Evolutionary conservation across 768 basidiomycete genomes (phyloP).

Genomic region (Trametes maxima): DNA sequence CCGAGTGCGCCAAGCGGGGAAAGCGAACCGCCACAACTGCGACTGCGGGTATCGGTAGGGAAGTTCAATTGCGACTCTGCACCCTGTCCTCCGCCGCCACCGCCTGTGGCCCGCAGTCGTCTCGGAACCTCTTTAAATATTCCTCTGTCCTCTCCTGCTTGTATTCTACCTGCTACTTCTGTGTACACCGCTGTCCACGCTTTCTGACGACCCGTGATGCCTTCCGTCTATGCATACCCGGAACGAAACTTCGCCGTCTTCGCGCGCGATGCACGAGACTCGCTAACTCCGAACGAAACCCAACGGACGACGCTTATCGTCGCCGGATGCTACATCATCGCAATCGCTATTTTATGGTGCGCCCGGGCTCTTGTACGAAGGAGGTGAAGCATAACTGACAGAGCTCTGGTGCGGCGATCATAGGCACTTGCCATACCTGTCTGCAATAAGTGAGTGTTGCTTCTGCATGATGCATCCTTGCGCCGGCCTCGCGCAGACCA

Average conservation of each 20-base stretch:
- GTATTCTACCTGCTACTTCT: conserved; percentile 8
- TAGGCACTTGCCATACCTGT: conserved; percentile 81
- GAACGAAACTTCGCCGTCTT: conserved; percentile 29
- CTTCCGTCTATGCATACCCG: conserved; percentile 14
- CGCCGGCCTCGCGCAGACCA: neutral
- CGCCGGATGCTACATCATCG: conserved; percentile 72
- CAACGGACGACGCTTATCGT: conserved; percentile 80
- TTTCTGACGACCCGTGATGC: conserved; percentile 22
- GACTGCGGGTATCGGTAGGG: conserved; percentile 5
- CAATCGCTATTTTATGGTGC: conserved; percentile 81
- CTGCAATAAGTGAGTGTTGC: conserved; percentile 63
- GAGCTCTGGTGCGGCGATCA: neutral
- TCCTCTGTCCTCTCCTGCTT: conserved; percentile 4
- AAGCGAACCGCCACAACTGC: conserved; percentile 11
- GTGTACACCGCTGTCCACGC: conserved; percentile 5
- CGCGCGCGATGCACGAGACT: conserved; percentile 31
- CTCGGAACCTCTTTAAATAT: neutral
- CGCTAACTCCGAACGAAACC: conserved; percentile 66
- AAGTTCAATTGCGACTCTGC: conserved; percentile 2
- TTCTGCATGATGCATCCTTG: neutral
- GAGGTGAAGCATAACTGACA: neutral
- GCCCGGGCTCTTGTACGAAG: conserved; percentile 25
- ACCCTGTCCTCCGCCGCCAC: neutral
- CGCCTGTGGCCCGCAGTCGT: conserved; percentile 10
- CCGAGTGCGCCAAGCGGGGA: conserved; percentile 10